phyloP scores from a whole-genome alignment of 1,284 basidiomycete species.

The Paramarasmius palmivorus region DNA sequence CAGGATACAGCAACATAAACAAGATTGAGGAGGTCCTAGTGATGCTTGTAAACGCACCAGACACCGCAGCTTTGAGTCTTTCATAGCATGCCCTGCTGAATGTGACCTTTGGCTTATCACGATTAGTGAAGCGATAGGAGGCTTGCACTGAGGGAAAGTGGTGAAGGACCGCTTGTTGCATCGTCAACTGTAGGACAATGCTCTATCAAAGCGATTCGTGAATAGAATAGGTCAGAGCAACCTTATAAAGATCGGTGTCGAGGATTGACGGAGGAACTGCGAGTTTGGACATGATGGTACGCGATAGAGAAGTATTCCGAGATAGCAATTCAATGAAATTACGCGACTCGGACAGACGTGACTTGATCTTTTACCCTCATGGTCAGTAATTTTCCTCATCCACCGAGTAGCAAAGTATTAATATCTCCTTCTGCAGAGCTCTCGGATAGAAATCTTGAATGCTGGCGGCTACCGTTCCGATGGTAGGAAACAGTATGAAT shows the following conservation, averaged over 20 bases:
- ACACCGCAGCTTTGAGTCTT: constrained; percentile 62
- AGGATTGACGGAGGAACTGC: constrained; percentile 63
- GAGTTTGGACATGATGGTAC: constrained; percentile 18
- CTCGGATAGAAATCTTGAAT: constrained; percentile 86
- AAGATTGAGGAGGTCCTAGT: no score
- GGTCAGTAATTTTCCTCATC: constrained; percentile 21
- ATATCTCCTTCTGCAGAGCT: constrained; percentile 46
- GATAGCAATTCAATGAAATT: no score
- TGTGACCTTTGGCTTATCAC: constrained; percentile 59
- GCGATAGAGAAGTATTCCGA: neutral
- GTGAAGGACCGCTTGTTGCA: constrained; percentile 93
- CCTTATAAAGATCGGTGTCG: constrained; percentile 98
- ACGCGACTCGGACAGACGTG: neutral
- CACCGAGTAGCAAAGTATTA: constrained; percentile 5
- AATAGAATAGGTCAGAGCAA: constrained; percentile 25
- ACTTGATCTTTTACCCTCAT: constrained; percentile 13
- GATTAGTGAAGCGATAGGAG: constrained; percentile 86
- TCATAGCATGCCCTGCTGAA: constrained; percentile 78
- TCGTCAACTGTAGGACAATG: constrained; percentile 70
- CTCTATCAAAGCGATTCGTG: neutral
- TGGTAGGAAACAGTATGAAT: constrained; percentile 86
- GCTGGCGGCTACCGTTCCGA: constrained; percentile 90
- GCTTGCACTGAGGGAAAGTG: constrained; percentile 74
- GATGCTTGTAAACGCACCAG: constrained; percentile 70
- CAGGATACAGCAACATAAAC: no score